These are phyloP conservation scores for maize (Zea mays) DNA, from an alignment of 176 grass and related monocot species.

Conservation along the genomic window DNA sequence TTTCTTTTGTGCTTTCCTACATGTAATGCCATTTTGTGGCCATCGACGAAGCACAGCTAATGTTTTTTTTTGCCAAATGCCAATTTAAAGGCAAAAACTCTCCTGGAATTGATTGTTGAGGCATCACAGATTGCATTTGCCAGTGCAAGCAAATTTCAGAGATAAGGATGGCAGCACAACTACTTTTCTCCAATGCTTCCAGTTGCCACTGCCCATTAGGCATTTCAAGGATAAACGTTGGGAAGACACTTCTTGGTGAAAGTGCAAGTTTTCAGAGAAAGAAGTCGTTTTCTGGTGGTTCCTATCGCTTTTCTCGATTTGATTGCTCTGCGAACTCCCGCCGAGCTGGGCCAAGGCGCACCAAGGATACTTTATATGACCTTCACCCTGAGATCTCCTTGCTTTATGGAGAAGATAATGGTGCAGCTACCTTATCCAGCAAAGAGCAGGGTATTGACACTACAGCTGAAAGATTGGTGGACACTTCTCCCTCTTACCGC, in stretches of 20 bases:
- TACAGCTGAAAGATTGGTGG: slow-evolving; percentile 31
- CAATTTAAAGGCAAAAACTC: background rate
- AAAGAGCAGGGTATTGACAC: slow-evolving; percentile 24
- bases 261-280: slow-evolving; percentile 28
- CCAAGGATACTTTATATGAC: slow-evolving; percentile 58
- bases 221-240: background rate
- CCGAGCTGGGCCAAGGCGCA: slow-evolving; percentile 35
- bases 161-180: slow-evolving; percentile 28
- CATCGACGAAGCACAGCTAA: background rate
- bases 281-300: slow-evolving; percentile 4
- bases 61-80: background rate
- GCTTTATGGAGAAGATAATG: slow-evolving; percentile 57
- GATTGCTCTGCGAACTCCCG: slow-evolving; percentile 46
- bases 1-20: background rate
- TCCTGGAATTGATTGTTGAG: background rate
- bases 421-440: slow-evolving; percentile 37
- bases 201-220: slow-evolving; percentile 9
- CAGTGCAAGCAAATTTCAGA: background rate
- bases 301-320: slow-evolving; percentile 2
- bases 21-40: background rate
- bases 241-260: slow-evolving; percentile 19
- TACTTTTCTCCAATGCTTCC: slow-evolving; percentile 27
- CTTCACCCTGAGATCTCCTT: slow-evolving; percentile 71
- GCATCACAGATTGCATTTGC: background rate
- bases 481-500: slow-evolving; percentile 25